Evolutionary conservation across 2,329 filamentous ascomycete species (phyloP).

Genomic region (Botrytis sinoallii): DNA sequence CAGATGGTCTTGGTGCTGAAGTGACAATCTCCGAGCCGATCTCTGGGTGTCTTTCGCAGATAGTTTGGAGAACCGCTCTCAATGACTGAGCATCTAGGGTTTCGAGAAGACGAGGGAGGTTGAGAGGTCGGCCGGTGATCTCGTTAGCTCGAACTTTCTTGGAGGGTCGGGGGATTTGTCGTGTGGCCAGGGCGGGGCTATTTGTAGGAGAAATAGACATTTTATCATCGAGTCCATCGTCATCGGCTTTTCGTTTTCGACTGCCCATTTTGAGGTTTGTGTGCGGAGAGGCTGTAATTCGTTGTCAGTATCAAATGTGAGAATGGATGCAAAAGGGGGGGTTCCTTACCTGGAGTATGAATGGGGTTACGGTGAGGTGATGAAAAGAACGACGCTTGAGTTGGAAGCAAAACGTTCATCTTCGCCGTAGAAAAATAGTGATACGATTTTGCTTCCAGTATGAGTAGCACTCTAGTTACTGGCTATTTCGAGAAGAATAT

Average conservation of each 20-base stretch:
- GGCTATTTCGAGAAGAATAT: background rate
- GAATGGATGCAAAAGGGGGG: constrained; percentile 49
- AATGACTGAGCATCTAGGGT: constrained; percentile 85
- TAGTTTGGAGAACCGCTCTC: constrained; percentile 79
- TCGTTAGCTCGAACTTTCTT: constrained; percentile 66
- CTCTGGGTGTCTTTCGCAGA: constrained; percentile 85
- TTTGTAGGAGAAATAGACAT: constrained; percentile 87
- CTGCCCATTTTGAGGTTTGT: constrained; percentile 46
- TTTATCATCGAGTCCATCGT: constrained; percentile 72
- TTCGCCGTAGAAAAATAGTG: constrained; percentile 29
- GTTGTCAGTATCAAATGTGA: constrained; percentile 19
- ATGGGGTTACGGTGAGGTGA: constrained; percentile 53
- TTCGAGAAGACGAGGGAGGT: constrained; percentile 79
- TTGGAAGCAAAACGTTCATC: constrained; percentile 61
- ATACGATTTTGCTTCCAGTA: background rate
- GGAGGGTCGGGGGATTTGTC: constrained; percentile 63
- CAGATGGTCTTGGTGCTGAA: constrained; percentile 82
- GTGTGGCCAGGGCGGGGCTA: constrained; percentile 72
- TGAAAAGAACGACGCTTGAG: constrained; percentile 56
- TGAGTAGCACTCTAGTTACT: background rate
- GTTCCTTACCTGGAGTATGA: constrained; percentile 51
- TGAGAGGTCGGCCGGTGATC: constrained; percentile 61
- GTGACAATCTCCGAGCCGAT: constrained; percentile 81
- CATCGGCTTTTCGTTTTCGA: constrained; percentile 83
- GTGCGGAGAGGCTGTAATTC: constrained; percentile 44